Conservation (phyloP, 2,329 filamentous ascomycete genomes). For the Shiraia sp. region DNA sequence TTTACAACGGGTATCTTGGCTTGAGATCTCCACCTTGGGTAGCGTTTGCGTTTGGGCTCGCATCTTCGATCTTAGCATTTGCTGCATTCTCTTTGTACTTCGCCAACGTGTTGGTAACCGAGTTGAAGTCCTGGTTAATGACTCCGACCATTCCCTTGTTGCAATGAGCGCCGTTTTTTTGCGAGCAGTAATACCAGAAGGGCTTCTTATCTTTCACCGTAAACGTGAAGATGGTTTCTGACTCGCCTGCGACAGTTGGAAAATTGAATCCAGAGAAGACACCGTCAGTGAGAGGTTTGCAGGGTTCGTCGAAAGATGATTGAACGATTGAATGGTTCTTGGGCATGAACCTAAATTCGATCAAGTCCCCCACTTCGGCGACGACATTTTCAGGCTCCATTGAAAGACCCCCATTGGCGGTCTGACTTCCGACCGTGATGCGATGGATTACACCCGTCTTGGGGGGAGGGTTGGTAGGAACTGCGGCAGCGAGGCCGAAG, state of each 20-base stretch:
- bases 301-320: conserved; percentile 72
- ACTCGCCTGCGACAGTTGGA: conserved; percentile 45
- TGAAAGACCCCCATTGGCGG: conserved; percentile 31
- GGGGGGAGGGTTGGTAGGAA: conserved; percentile 15
- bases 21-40: too few relatives aligned
- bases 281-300: conserved; percentile 59
- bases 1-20: too few relatives aligned
- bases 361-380: conserved; percentile 34
- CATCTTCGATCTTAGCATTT: too few relatives aligned
- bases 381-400: conserved; percentile 41
- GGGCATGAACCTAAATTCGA: conserved; percentile 56
- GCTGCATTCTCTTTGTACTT: conserved; percentile 33
- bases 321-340: conserved; percentile 77
- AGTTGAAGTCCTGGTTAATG: conserved; percentile 59
- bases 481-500: conserved; percentile 21
- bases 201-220: conserved; percentile 68
- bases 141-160: conserved; percentile 74
- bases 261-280: conserved; percentile 68
- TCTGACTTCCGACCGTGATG: conserved; percentile 30
- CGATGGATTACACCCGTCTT: conserved; percentile 33
- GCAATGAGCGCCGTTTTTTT: conserved; percentile 66
- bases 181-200: conserved; percentile 79
- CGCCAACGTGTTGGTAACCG: conserved; percentile 28
- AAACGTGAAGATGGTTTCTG: conserved; percentile 63
- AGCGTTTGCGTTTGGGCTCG: too few relatives aligned